Evolutionary conservation across 2,329 filamentous ascomycete genomes (phyloP).

Genomic region (Penicillium sp.): DNA sequence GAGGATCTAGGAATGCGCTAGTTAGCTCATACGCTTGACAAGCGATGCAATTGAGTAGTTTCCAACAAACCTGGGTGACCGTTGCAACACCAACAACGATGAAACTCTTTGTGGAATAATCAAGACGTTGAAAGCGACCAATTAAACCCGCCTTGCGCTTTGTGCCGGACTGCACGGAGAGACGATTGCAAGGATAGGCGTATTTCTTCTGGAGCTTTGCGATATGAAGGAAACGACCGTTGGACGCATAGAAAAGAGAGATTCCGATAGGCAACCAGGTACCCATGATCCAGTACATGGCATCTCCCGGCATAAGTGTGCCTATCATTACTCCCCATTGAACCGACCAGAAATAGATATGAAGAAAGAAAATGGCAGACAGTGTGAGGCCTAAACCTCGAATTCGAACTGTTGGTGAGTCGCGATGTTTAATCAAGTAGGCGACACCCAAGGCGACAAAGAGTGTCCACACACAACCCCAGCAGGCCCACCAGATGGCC

Average conservation of each 20-base stretch:
- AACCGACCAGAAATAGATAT: conserved; percentile 39
- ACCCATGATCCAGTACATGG: conserved; percentile 68
- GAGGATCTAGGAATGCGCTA: conserved; percentile 48
- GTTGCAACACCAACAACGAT: conserved; percentile 56
- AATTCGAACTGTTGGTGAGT: conserved; percentile 39
- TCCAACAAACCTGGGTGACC: conserved; percentile 20
- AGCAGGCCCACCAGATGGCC: conserved; percentile 31
- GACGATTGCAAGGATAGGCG: conserved; percentile 21
- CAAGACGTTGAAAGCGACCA: conserved; percentile 15
- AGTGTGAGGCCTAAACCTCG: conserved; percentile 40
- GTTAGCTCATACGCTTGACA: not conserved
- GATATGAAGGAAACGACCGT: conserved; percentile 61
- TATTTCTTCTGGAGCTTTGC: conserved; percentile 56
- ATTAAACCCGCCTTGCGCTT: conserved; percentile 19
- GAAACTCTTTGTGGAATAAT: conserved; percentile 26
- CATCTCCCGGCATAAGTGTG: conserved; percentile 48
- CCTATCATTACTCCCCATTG: conserved; percentile 40
- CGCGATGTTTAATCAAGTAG: conserved; percentile 34
- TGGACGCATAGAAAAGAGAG: conserved; percentile 65
- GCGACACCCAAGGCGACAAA: conserved; percentile 28
- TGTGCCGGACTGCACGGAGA: not conserved
- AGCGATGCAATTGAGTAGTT: not conserved
- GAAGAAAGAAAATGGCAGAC: conserved; percentile 37
- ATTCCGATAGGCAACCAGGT: conserved; percentile 64
- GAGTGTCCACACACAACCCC: conserved; percentile 34